Evolutionary conservation across 78 protist genomes (phyloP).

Genomic region (Emiliania huxleyi): DNA sequence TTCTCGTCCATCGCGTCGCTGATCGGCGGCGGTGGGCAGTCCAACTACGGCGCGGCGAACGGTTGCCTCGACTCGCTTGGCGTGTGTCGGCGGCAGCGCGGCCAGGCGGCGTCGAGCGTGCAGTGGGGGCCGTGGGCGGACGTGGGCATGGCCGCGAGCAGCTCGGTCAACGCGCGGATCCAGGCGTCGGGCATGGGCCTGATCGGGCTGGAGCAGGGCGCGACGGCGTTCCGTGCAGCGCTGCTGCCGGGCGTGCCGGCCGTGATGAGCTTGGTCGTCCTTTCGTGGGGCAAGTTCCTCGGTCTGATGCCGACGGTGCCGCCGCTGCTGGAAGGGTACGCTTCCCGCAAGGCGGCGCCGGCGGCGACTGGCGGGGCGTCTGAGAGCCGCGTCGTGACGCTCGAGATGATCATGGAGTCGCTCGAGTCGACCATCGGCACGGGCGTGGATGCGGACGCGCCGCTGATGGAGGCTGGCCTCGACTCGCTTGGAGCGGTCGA

Average conservation of each 20-base stretch:
- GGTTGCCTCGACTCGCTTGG: conserved; percentile 32
- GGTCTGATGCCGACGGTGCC: neutral
- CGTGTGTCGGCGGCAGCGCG: neutral
- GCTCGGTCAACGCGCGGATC: neutral
- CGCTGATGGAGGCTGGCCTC: neutral
- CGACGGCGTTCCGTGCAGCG: neutral
- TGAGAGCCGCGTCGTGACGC: neutral
- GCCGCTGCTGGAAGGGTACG: neutral
- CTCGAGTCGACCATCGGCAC: neutral
- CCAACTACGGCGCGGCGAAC: conserved; percentile 21
- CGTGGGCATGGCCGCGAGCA: conserved; percentile 8
- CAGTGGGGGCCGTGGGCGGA: conserved; percentile 18
- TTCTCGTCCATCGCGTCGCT: conserved; percentile 40
- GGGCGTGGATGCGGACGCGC: neutral
- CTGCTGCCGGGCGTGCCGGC: neutral
- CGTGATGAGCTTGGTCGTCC: neutral
- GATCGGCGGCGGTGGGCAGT: conserved; percentile 41
- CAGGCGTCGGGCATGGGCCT: neutral
- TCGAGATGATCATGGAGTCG: neutral
- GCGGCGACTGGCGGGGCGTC: neutral
- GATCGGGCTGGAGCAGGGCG: neutral
- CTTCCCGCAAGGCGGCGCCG: neutral
- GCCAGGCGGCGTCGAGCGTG: neutral
- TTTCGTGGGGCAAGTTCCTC: neutral
- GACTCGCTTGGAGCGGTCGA: neutral